These are phyloP conservation scores for Arthrinium puccinioides DNA, from an alignment of 2,329 filamentous ascomycete species.

Conservation along the genomic window DNA sequence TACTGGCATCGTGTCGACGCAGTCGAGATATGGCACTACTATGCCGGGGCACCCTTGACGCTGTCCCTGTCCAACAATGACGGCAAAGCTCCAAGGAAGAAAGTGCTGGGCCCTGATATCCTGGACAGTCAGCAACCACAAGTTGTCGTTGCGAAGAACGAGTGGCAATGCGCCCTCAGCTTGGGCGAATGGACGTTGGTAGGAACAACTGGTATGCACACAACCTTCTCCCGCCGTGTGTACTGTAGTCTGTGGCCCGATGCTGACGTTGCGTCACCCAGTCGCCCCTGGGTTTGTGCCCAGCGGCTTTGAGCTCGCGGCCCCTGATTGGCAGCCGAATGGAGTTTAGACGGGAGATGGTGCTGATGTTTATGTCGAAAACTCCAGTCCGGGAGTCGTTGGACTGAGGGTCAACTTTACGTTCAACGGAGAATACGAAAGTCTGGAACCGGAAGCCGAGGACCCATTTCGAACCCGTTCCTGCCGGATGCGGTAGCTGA, in stretches of 20 bases:
- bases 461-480: too few species aligned
- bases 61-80: slow-evolving; percentile 37
- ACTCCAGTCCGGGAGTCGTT: too few species aligned
- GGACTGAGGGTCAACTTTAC: too few species aligned
- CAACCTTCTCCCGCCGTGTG: background rate
- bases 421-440: too few species aligned
- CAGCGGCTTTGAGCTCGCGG: slow-evolving; percentile 3
- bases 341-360: background rate
- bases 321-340: slow-evolving; percentile 2
- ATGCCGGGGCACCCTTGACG: slow-evolving; percentile 41
- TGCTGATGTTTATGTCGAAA: too few species aligned
- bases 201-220: slow-evolving; percentile 24
- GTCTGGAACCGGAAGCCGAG: too few species aligned
- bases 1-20: slow-evolving; percentile 45
- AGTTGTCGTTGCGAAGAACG: slow-evolving; percentile 28
- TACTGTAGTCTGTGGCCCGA: background rate
- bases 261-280: background rate
- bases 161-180: slow-evolving; percentile 40
- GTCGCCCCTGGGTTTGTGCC: slow-evolving; percentile 4
- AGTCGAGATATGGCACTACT: slow-evolving; percentile 46
- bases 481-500: too few species aligned
- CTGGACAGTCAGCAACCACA: slow-evolving; percentile 34
- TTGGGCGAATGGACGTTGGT: slow-evolving; percentile 42
- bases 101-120: slow-evolving; percentile 34
- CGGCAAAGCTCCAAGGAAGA: slow-evolving; percentile 26